Conservation (phyloP, 345 rosid genomes). For the Eucalyptus leucophloia region DNA sequence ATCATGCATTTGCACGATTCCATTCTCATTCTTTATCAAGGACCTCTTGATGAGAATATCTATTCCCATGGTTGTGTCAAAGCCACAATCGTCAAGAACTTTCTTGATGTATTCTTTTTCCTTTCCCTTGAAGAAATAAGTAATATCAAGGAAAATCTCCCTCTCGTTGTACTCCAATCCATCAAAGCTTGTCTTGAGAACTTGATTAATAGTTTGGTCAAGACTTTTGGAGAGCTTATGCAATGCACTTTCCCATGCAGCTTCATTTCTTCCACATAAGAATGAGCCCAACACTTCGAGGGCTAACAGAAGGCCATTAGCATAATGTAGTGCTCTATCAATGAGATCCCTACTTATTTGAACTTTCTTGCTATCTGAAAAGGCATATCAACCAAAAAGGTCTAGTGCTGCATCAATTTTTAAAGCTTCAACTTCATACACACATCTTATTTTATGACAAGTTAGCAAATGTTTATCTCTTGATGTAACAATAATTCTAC, state of each 20-base stretch:
- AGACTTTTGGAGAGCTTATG: background rate
- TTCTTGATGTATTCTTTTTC: background rate
- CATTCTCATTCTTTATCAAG: background rate
- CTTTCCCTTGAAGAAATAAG: background rate
- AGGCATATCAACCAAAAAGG: rapidly evolving
- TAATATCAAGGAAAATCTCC: background rate
- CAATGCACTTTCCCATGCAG: background rate
- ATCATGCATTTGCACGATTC: background rate
- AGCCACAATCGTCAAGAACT: background rate
- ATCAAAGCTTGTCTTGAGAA: background rate
- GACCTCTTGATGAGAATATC: background rate
- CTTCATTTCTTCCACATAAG: background rate
- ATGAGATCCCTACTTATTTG: background rate
- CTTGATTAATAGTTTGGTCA: background rate
- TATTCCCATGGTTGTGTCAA: background rate
- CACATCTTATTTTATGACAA: background rate
- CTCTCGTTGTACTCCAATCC: background rate
- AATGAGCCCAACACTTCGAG: background rate
- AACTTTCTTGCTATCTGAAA: rapidly evolving
- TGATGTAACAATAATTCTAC: too few species aligned
- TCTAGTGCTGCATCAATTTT: rapidly evolving
- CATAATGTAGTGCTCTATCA: background rate
- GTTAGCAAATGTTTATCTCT: background rate
- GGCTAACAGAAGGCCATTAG: background rate
- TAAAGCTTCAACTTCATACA: background rate